Evolutionary conservation across 495 filamentous ascomycete species (phyloP), one percentile per base, ranked within the genome.

Genomic region (Penicillium roqueforti): DNA sequence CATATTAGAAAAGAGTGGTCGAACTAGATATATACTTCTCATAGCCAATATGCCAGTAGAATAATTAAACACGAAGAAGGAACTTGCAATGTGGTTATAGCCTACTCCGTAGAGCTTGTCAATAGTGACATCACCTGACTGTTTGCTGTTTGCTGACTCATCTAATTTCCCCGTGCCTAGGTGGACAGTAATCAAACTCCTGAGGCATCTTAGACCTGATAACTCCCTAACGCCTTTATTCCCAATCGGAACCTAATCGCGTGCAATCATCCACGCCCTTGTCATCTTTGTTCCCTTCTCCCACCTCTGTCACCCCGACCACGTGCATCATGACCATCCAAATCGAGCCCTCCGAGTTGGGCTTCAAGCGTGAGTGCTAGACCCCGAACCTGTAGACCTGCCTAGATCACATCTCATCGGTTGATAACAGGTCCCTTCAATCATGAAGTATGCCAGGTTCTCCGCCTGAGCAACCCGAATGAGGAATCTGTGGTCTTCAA

Each of bases 401-500:
- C 20, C 50, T 32, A 31, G 50, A 26, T 52, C 10, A 37, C 20
- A 66, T 65, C 54, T 69, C 45, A 67, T 58, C 11, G 40, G n/a
- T 23, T 10, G 32, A 57, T 50, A 25, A 55, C 58, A 98, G 92
- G 93, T 34, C 93, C 93, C 49, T 97, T 98, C 71, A 91, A 86
- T 52, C 81, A 85, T 38, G 93, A 97, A 76, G 91, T 96, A 48
- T 84, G 88, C 63, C 87, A 97, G 76, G 74, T 83, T 47, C 80
- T 98, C 51, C 77, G 81, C 52, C 86, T 97, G 56, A 82, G 75
- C 61, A 98, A 98, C 71, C 77, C 84, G 28, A 89, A 85, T 68
- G 74, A 71, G 31, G 85, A 88, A 38, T 83, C 93, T 13, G 79
- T 98, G 52, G 93, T 92, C 14, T 98, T 98, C 83, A 98, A 98